A percentile compares a stretch with the other conserved stretches of the same genome.
Conservation (phyloP, 208 protist species). For the Angomonas deanei region DNA sequence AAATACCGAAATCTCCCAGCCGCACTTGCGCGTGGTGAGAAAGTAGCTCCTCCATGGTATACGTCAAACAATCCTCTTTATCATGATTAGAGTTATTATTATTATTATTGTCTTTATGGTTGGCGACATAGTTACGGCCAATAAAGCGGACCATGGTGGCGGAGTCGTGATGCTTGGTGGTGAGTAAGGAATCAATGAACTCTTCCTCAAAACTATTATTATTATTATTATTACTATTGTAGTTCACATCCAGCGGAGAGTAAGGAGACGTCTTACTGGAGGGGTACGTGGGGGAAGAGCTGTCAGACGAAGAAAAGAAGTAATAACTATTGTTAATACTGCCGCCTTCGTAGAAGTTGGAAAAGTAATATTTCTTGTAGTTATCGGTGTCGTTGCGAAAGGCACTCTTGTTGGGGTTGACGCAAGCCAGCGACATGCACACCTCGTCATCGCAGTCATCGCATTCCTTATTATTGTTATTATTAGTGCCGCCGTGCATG, state of each 20-base stretch:
- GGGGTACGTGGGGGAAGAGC: neutral
- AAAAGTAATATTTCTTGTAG: constrained; percentile 1
- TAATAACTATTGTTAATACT: neutral
- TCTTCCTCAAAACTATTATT: neutral
- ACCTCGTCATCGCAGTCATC: too few relatives aligned
- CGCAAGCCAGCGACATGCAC: too few relatives aligned
- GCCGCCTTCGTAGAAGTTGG: neutral
- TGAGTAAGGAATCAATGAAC: neutral
- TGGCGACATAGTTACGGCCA: neutral
- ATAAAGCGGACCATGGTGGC: neutral
- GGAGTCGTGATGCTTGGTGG: neutral
- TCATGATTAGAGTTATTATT: too few relatives aligned
- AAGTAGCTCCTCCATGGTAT: constrained; percentile 5
- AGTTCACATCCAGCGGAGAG: too few relatives aligned
- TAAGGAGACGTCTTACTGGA: too few relatives aligned
- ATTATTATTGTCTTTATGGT: too few relatives aligned
- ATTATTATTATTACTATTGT: too few relatives aligned
- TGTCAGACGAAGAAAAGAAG: neutral
- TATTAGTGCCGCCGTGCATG: too few relatives aligned
- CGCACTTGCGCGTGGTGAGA: constrained; percentile 34
- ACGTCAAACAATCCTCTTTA: too few relatives aligned
- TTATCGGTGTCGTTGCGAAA: neutral
- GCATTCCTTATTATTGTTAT: too few relatives aligned
- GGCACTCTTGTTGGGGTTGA: neutral
- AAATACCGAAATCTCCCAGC: constrained; percentile 76